These are phyloP conservation scores for Lepidium africanum DNA, from an alignment of 345 rosid species.

Conservation along the genomic window DNA sequence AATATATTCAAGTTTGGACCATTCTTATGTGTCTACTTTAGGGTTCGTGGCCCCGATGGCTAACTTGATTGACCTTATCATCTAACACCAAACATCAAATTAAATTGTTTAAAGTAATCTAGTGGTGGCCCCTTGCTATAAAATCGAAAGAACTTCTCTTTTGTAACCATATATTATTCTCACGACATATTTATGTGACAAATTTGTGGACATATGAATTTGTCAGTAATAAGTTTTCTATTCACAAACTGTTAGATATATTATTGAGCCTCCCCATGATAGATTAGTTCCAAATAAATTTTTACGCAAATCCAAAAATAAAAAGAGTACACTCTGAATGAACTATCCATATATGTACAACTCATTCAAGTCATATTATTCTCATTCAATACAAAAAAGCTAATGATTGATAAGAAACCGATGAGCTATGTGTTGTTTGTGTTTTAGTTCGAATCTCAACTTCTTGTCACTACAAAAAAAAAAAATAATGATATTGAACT, in stretches of 20 bases:
- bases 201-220: not conserved
- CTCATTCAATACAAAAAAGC: not conserved
- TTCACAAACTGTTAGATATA: not conserved
- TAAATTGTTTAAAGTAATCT: not conserved
- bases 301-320: not conserved
- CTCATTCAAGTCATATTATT: not conserved
- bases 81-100: not conserved
- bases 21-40: not conserved
- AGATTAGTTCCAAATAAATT: not conserved
- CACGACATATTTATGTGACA: not conserved
- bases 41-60: constrained; percentile 11
- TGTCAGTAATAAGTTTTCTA: not conserved
- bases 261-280: not conserved
- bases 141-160: not conserved
- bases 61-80: constrained; percentile 15
- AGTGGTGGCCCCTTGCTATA: constrained; percentile 19
- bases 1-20: not conserved
- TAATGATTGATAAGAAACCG: constrained; percentile 1
- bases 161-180: not conserved
- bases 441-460: constrained; percentile 3
- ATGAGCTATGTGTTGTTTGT: not conserved
- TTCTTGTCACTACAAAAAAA: not conserved
- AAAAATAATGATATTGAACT: not conserved
- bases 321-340: not conserved
- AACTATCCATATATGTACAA: not conserved